Evolutionary conservation across 2,329 filamentous ascomycete species (phyloP).

Genomic region (Stachybotrys chartarum): DNA sequence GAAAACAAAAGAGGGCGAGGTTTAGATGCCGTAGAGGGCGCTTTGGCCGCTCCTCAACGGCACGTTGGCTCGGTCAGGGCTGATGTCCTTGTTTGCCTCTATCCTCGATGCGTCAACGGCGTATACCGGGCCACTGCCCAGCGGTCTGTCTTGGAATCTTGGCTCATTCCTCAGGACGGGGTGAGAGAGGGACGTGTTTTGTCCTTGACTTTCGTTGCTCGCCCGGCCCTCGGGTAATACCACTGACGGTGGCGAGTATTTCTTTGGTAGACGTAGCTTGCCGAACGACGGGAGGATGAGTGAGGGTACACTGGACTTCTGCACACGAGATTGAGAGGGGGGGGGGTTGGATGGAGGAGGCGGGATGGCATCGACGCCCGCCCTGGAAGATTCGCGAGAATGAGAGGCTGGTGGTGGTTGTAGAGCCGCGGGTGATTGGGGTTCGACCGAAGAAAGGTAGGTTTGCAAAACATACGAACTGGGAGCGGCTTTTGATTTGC

Average conservation of each 20-base stretch:
- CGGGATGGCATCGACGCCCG: slow-evolving; percentile 7
- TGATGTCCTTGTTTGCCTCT: slow-evolving; percentile 1
- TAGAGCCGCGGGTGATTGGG: slow-evolving; percentile 9
- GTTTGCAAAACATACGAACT: slow-evolving; percentile 6
- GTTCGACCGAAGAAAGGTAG: slow-evolving; percentile 26
- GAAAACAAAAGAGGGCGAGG: too few relatives aligned
- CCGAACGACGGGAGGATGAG: slow-evolving; percentile 29
- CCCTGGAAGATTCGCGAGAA: neutral
- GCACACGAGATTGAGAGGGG: neutral
- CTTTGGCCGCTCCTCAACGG: slow-evolving; percentile 28
- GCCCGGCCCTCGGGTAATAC: slow-evolving; percentile 16
- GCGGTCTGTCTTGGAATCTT: slow-evolving; percentile 16
- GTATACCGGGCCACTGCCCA: slow-evolving; percentile 6
- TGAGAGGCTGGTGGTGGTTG: slow-evolving; percentile 1
- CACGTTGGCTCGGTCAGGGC: slow-evolving; percentile 15
- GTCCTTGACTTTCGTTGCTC: slow-evolving; percentile 13
- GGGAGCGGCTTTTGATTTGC: neutral
- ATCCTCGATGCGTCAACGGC: neutral
- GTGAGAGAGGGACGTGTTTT: slow-evolving; percentile 20
- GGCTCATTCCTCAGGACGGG: slow-evolving; percentile 18
- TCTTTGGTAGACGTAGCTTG: slow-evolving; percentile 31
- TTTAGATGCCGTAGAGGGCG: slow-evolving; percentile 13
- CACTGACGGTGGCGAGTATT: slow-evolving; percentile 31
- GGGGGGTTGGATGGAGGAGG: slow-evolving; percentile 20
- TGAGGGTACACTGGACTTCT: slow-evolving; percentile 20